Evolutionary conservation across 1,284 basidiomycete genomes (phyloP).

Genomic region (Tilletia caries): DNA sequence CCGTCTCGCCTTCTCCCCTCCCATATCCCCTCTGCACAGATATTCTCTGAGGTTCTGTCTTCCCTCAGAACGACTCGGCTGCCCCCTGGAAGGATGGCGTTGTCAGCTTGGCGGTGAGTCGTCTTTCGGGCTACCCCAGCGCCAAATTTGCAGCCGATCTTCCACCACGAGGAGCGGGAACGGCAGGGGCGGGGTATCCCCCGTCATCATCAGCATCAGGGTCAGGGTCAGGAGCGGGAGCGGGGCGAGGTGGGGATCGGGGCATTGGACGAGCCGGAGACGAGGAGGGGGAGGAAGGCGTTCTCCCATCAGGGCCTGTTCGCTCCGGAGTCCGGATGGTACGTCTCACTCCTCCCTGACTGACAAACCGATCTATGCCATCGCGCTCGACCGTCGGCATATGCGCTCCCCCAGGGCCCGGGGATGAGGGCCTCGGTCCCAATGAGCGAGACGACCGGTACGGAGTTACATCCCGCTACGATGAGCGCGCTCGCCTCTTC

Average conservation of each 20-base stretch:
- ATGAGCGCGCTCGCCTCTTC: not conserved
- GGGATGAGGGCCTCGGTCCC: slow-evolving; percentile 4
- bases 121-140: not conserved
- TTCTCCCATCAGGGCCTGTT: slow-evolving; percentile 3
- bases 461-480: not conserved
- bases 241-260: not conserved
- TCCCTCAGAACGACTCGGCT: too few species aligned
- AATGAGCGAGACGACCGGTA: not conserved
- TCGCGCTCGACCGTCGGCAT: slow-evolving; percentile 59
- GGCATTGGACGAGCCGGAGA: slow-evolving; percentile 2
- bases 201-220: too few species aligned
- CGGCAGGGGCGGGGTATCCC: too few species aligned
- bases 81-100: too few species aligned
- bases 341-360: not conserved
- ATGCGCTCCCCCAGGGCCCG: slow-evolving; percentile 23
- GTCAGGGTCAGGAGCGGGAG: too few species aligned
- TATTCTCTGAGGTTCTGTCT: too few species aligned
- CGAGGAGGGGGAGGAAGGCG: not conserved
- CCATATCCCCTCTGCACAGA: too few species aligned
- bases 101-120: too few species aligned
- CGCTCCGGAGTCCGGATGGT: not conserved
- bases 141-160: not conserved
- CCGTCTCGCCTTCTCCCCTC: too few species aligned
- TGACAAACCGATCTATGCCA: slow-evolving; percentile 63
- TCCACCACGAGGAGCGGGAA: too few species aligned